Evolutionary conservation across 495 filamentous ascomycete genomes (phyloP).

Genomic region (Staphylotrichum longicolle): DNA sequence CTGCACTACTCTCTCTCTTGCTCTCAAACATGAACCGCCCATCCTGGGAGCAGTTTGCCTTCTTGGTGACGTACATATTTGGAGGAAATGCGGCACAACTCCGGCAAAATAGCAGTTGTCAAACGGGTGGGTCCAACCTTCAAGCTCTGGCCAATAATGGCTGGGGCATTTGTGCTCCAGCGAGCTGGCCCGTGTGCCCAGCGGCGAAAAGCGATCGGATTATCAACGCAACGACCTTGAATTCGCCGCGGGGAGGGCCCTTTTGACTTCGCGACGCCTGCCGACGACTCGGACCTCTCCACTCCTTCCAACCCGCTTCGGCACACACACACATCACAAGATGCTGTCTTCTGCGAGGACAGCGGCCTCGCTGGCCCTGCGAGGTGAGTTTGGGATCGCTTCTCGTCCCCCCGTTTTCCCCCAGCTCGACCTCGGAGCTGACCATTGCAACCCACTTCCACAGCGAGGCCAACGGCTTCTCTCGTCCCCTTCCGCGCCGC

Average conservation of each 20-base stretch:
- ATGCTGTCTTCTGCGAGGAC: slow-evolving; percentile 67
- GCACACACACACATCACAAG: slow-evolving; percentile 25
- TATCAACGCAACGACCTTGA: slow-evolving; percentile 25
- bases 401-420: background rate
- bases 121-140: slow-evolving; percentile 4
- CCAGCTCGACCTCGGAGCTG: slow-evolving; percentile 11
- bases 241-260: slow-evolving; percentile 15
- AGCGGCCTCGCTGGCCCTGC: slow-evolving; percentile 64
- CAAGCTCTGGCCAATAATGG: slow-evolving; percentile 25
- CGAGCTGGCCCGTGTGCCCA: slow-evolving; percentile 12
- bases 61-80: too few relatives aligned
- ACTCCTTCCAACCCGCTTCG: slow-evolving; percentile 20
- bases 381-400: slow-evolving; percentile 53
- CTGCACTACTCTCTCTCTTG: too few relatives aligned
- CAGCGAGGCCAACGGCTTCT: slow-evolving; percentile 61
- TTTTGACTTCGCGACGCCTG: slow-evolving; percentile 15
- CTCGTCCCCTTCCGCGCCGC: slow-evolving; percentile 61
- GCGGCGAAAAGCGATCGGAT: slow-evolving; percentile 37
- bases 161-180: slow-evolving; percentile 22
- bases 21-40: too few relatives aligned
- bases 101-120: slow-evolving; percentile 11
- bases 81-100: background rate
- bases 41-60: too few relatives aligned
- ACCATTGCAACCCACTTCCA: slow-evolving; percentile 12
- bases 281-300: slow-evolving; percentile 28